These are phyloP conservation scores for Chrysochromulina tobinii DNA, from an alignment of 78 protist species.

Conservation along the genomic window DNA sequence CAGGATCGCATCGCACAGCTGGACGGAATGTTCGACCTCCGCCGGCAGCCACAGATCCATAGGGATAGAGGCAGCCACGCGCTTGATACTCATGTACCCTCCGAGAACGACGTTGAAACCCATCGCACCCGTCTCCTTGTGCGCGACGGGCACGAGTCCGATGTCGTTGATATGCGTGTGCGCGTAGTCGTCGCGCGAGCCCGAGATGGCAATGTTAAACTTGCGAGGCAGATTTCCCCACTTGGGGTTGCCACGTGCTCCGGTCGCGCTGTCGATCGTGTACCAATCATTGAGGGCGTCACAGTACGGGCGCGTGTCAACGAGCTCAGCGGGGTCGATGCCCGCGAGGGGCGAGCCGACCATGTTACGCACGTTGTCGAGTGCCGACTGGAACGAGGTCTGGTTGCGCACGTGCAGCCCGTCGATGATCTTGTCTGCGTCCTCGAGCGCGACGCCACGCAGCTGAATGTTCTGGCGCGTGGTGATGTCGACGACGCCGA, in stretches of 20 bases:
- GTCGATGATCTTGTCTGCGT: neutral
- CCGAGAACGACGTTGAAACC: constrained; percentile 42
- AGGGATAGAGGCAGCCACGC: neutral
- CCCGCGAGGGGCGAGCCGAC: constrained; percentile 27
- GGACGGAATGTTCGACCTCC: neutral
- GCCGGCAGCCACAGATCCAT: constrained; percentile 16
- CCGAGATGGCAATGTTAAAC: constrained; percentile 50
- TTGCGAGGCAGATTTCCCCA: constrained; percentile 36
- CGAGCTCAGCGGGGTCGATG: constrained; percentile 39
- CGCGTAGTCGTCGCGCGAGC: constrained; percentile 39
- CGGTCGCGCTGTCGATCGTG: neutral
- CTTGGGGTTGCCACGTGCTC: constrained; percentile 24
- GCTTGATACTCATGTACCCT: constrained; percentile 27
- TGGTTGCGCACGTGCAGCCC: neutral
- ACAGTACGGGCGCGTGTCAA: constrained; percentile 36
- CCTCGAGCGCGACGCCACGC: constrained; percentile 19
- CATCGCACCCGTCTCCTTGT: neutral
- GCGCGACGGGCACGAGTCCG: constrained; percentile 6
- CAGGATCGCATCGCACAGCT: neutral
- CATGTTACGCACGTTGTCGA: constrained; percentile 8
- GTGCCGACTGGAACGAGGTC: neutral
- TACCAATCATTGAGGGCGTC: neutral
- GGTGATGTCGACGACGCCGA: constrained; percentile 43
- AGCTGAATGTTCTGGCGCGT: constrained; percentile 60
- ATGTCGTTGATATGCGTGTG: constrained; percentile 56